phyloP scores from a whole-genome alignment of 208 protist species.

The Phytomonas sp. region DNA sequence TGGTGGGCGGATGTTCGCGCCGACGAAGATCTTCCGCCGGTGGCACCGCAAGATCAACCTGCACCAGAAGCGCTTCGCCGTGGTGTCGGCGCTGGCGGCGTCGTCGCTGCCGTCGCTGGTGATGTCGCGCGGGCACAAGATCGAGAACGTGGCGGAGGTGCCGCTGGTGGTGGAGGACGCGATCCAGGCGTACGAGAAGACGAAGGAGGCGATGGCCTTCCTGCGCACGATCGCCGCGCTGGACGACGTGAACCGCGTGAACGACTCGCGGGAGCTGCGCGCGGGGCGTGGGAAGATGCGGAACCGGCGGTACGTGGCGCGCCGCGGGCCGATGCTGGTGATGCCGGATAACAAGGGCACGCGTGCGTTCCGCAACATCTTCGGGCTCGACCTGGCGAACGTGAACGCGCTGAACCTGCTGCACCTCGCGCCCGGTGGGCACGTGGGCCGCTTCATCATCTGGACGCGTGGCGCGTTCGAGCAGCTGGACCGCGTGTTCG shows the following conservation, averaged over 20 bases:
- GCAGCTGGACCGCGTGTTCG: conserved; percentile 95
- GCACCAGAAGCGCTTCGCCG: conserved; percentile 96
- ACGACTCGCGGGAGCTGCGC: conserved; percentile 86
- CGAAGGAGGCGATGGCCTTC: conserved; percentile 92
- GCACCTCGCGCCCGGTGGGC: conserved; percentile 98
- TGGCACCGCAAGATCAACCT: conserved; percentile 97
- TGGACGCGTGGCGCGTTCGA: conserved; percentile 98
- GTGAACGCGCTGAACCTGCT: conserved; percentile 96
- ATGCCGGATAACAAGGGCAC: conserved; percentile 88
- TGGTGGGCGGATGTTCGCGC: conserved; percentile 98
- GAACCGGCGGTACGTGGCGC: conserved; percentile 92
- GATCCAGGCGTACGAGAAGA: conserved; percentile 91
- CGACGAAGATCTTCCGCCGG: conserved; percentile 96
- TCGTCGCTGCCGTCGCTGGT: conserved; percentile 95
- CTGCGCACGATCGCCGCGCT: conserved; percentile 91
- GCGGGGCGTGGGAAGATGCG: conserved; percentile 96
- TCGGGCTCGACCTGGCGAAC: conserved; percentile 92
- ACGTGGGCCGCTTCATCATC: conserved; percentile 98
- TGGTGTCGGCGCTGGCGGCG: conserved; percentile 97
- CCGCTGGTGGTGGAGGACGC: conserved; percentile 95
- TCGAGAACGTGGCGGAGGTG: conserved; percentile 92
- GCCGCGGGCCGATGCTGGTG: conserved; percentile 96
- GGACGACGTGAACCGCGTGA: conserved; percentile 93
- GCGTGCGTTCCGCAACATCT: conserved; percentile 94
- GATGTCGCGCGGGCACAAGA: conserved; percentile 97